A percentile compares a stretch with the other conserved stretches of the same genome.
Conservation (phyloP, 2,329 filamentous ascomycete genomes). For the Cercospora zeae-maydis region DNA sequence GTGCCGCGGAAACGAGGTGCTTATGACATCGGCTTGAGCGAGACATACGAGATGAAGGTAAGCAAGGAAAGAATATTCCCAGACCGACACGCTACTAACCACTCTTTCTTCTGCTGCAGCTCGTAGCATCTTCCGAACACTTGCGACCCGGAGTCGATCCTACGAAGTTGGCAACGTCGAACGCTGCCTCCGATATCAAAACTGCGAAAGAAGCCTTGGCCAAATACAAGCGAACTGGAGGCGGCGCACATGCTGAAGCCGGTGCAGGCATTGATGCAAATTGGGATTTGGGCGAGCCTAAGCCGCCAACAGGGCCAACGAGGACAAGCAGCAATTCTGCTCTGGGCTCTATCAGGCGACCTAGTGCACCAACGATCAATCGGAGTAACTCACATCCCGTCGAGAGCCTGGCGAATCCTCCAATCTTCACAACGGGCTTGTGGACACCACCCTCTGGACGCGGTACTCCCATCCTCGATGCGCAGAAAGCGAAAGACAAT, state of each 20-base stretch:
- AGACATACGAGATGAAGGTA: conserved; percentile 66
- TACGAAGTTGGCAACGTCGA: conserved; percentile 22
- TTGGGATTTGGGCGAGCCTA: conserved; percentile 22
- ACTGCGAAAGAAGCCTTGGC: conserved; percentile 21
- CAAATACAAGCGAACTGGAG: conserved; percentile 22
- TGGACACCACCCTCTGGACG: conserved; percentile 38
- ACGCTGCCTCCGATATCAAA: conserved; percentile 14
- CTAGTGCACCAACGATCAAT: conserved; percentile 14
- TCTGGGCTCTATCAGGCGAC: conserved; percentile 26
- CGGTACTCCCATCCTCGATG: conserved; percentile 24
- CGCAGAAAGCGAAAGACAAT: conserved; percentile 26
- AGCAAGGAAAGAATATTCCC: not conserved
- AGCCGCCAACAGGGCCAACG: conserved; percentile 23
- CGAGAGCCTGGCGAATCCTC: conserved; percentile 34
- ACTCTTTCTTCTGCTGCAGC: conserved; percentile 12
- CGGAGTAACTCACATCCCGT: conserved; percentile 32
- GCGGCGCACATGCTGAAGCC: conserved; percentile 15
- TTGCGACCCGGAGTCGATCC: conserved; percentile 54
- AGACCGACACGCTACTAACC: not conserved
- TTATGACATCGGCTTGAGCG: conserved; percentile 45
- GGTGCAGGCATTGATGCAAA: conserved; percentile 19
- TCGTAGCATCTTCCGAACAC: conserved; percentile 74
- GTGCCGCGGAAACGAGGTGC: conserved; percentile 38
- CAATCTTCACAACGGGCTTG: conserved; percentile 31
- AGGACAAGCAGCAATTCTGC: conserved; percentile 23